Conservation (phyloP, 495 filamentous ascomycete species). For the Aspergillus incahuasiensis region DNA sequence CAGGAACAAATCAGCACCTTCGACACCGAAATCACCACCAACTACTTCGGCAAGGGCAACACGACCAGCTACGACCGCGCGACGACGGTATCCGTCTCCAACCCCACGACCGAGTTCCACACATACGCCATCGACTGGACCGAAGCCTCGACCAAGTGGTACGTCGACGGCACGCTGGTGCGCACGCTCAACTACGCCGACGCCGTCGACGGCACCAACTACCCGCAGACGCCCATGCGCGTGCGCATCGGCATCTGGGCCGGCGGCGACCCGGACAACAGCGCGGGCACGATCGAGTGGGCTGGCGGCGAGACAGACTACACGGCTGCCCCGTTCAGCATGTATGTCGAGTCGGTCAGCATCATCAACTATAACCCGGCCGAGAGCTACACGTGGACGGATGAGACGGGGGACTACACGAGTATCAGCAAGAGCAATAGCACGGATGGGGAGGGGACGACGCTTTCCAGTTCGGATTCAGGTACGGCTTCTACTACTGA, state of each 20-base stretch:
- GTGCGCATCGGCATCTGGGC: slow-evolving; percentile 78
- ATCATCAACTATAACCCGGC: slow-evolving; percentile 37
- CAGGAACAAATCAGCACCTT: slow-evolving; percentile 27
- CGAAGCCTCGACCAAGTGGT: slow-evolving; percentile 65
- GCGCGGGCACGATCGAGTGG: slow-evolving; percentile 58
- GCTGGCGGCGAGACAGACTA: slow-evolving; percentile 70
- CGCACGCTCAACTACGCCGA: slow-evolving; percentile 60
- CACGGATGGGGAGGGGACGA: background rate
- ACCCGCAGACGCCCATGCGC: slow-evolving; percentile 85
- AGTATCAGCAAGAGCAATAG: slow-evolving; percentile 30
- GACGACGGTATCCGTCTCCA: slow-evolving; percentile 48
- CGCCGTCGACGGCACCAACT: slow-evolving; percentile 63
- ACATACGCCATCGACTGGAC: slow-evolving; percentile 88
- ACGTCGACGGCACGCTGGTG: slow-evolving; percentile 66
- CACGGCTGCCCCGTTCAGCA: slow-evolving; percentile 59
- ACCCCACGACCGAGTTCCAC: slow-evolving; percentile 64
- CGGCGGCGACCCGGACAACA: slow-evolving; percentile 67
- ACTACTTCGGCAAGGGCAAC: slow-evolving; percentile 93
- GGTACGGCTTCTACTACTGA: background rate
- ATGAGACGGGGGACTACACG: slow-evolving; percentile 28
- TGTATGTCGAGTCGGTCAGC: slow-evolving; percentile 54
- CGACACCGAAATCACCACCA: slow-evolving; percentile 64
- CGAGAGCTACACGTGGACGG: slow-evolving; percentile 30
- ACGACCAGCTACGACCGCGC: slow-evolving; percentile 74
- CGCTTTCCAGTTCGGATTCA: background rate